Percentiles rank a stretch among this genome's conserved stretches.
These are phyloP conservation scores for Phylloporus arenicola DNA, from an alignment of 768 basidiomycete species.

Conservation along the genomic window DNA sequence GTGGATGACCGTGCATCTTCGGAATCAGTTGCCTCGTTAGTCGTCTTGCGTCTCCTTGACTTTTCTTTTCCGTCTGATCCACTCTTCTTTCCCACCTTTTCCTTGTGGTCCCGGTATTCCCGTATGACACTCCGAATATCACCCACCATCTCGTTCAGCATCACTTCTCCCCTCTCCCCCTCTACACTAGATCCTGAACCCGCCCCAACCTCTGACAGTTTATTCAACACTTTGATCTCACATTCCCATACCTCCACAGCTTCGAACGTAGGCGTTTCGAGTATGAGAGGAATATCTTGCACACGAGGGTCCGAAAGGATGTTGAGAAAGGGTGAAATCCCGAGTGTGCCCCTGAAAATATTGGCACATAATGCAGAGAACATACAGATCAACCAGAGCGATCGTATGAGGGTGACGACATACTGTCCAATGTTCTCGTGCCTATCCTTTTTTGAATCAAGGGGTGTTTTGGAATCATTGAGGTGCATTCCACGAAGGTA, in stretches of 20 bases:
- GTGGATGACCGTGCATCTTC: constrained; percentile 4
- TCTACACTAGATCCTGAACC: background rate
- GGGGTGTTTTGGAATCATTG: constrained; percentile 71
- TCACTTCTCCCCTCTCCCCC: background rate
- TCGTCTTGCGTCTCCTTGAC: constrained; percentile 4
- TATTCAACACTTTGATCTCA: constrained; percentile 62
- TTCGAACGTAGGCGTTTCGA: constrained; percentile 78
- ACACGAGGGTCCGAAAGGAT: constrained; percentile 66
- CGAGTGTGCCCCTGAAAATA: constrained; percentile 56
- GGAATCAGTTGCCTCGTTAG: background rate
- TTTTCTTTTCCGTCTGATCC: background rate
- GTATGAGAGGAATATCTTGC: constrained; percentile 67
- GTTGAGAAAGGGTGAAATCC: constrained; percentile 55
- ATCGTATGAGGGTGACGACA: constrained; percentile 23
- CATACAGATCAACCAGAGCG: background rate
- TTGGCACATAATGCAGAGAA: background rate
- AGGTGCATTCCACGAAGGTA: constrained; percentile 83
- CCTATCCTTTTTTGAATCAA: constrained; percentile 64
- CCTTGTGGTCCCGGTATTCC: constrained; percentile 10
- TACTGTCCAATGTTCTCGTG: constrained; percentile 85
- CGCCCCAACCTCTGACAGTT: constrained; percentile 26
- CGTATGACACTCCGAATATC: constrained; percentile 12
- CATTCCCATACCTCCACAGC: constrained; percentile 62
- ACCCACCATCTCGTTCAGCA: constrained; percentile 7
- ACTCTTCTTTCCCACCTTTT: constrained; percentile 1